phyloP scores from a whole-genome alignment of 2,329 filamentous ascomycete genomes.

The Apiospora rasikravindrae region DNA sequence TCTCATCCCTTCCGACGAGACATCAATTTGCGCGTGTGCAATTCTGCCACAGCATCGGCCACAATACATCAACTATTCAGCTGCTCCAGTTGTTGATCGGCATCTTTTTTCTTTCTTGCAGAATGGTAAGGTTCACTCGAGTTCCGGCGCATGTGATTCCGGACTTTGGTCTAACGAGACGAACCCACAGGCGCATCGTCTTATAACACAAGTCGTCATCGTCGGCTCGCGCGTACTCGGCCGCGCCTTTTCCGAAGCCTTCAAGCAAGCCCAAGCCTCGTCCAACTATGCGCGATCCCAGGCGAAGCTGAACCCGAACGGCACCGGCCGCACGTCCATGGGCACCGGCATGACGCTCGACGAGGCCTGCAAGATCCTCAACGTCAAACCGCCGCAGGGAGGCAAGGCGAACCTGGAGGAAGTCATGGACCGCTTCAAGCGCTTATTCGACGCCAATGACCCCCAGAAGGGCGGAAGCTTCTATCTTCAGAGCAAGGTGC shows the following conservation, averaged over 20 bases:
- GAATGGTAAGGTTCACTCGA: neutral
- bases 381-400: slow-evolving; percentile 85
- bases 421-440: slow-evolving; percentile 88
- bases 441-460: slow-evolving; percentile 91
- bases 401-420: slow-evolving; percentile 80
- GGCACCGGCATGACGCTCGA: slow-evolving; percentile 85
- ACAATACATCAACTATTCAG: neutral
- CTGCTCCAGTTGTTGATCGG: neutral
- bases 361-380: slow-evolving; percentile 96
- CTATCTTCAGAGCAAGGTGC: slow-evolving; percentile 96
- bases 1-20: slow-evolving; percentile 3
- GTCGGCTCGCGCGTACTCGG: slow-evolving; percentile 91
- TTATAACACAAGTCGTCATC: slow-evolving; percentile 91
- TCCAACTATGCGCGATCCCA: slow-evolving; percentile 80
- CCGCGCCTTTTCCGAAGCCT: slow-evolving; percentile 91
- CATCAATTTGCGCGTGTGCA: neutral
- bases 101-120: neutral
- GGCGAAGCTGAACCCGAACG: slow-evolving; percentile 56
- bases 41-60: neutral
- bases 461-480: slow-evolving; percentile 96
- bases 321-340: slow-evolving; percentile 43
- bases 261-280: slow-evolving; percentile 90
- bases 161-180: neutral
- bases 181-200: slow-evolving; percentile 81
- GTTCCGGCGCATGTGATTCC: slow-evolving; percentile 22